Base-by-base conservation (phyloP, 495 filamentous ascomycete species). In the Staphylotrichum tortipilum region DNA sequence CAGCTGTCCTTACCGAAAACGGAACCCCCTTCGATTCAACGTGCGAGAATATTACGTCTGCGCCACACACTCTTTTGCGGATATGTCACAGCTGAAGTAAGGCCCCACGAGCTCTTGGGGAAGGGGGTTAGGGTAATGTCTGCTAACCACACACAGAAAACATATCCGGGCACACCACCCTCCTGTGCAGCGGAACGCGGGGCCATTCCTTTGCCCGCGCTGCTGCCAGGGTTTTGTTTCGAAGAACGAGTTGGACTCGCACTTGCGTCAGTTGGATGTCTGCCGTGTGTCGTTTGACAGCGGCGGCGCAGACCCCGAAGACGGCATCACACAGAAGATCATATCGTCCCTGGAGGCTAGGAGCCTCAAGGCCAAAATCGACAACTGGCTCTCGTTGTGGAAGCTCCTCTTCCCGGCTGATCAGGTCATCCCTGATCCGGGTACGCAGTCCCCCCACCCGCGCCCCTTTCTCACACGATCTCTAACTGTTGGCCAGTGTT, bases 1-100 rank as follows among this genome's bases (percentile, higher is more conserved):
- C 41, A 63, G 61, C 44, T 68, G 66, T 38, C 66, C 66, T 11
- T 68, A 65, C 24, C 56, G 66, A 30, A 68, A 68, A 47, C 64
- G 62, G 23, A 68, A 68, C 39, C 66, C 66, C 17, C 52, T 60
- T 14, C 58, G 66, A 19, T 67, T 67, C 48, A 67, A 67, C 45
- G 59, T 67, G 35, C 55, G 64, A 22, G 59, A 63, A n/a, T 49
- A 63, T 30, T 55, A 64, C 35, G 58, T 63, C 48, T 63, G 61
- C 46, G 61, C 61, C 10, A 63, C 61, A 47, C 59, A 60, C 33
- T 61, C 63, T 3, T 68, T 64, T 56, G 50, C 59, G 19, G 57
- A 60, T 46, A 64, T 68, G 61, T 60, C 63, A 22, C 55, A 62
- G 40, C 58, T 68, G 9, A 68, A 66, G 64, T 67, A 59, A 49